phyloP scores from a whole-genome alignment of 495 filamentous ascomycete species.

The Hypoxylon crocopeplum region DNA sequence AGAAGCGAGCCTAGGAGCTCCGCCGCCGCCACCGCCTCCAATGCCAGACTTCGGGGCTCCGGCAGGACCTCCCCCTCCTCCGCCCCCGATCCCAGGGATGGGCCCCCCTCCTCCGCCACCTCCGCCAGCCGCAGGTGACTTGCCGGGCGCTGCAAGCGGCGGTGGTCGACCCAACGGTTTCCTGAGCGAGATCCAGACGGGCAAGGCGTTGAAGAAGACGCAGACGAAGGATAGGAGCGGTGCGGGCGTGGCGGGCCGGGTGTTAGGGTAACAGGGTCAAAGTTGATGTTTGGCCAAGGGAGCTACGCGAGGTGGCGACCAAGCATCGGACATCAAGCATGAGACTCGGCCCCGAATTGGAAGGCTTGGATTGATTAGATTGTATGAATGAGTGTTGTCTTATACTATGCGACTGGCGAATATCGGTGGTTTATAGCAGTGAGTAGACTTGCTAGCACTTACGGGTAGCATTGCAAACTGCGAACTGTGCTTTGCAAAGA shows the following conservation, averaged over 20 bases:
- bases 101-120: conserved; percentile 63
- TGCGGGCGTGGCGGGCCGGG: conserved; percentile 72
- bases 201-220: conserved; percentile 78
- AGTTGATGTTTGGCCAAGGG: background rate
- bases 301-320: background rate
- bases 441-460: conserved; percentile 18
- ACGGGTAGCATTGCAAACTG: background rate
- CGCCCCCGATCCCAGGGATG: conserved; percentile 59
- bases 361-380: conserved; percentile 33
- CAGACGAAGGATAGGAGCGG: conserved; percentile 84
- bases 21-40: conserved; percentile 49
- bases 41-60: conserved; percentile 44
- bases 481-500: background rate
- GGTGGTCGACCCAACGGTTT: conserved; percentile 65
- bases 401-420: conserved; percentile 3
- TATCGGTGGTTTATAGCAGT: conserved; percentile 3
- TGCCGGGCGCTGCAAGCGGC: conserved; percentile 39
- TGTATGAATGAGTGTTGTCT: conserved; percentile 37
- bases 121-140: conserved; percentile 51
- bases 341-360: background rate
- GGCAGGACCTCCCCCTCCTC: conserved; percentile 53
- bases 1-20: conserved; percentile 29
- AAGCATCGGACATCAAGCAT: too few relatives aligned
- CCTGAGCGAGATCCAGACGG: conserved; percentile 80
- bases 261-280: conserved; percentile 47